Base-by-base conservation (phyloP, 352 stramenopile species). In the Pythium dissimile region DNA sequence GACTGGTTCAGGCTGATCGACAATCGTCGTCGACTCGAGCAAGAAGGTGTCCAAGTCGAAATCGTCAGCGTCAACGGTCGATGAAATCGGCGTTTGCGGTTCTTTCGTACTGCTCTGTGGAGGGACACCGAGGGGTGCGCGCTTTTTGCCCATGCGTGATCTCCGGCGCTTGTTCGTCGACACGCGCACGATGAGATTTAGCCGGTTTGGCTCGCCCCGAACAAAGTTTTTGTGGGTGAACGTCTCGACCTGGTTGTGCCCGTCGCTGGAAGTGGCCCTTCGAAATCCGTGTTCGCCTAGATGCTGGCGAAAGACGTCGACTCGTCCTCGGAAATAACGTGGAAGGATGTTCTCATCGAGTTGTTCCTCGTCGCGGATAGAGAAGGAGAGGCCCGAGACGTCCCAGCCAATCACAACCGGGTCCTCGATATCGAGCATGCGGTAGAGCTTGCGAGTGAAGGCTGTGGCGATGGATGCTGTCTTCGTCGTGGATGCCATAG, bases 361-460 rank as follows among this genome's bases (percentile, higher is more conserved):
- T 18, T 62, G 44, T 3, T 76, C 75, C 47, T 63, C 69, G 58
- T 91, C 81, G 41, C 71, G 69, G 38, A 91, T 77, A 21, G 73
- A 81, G 64, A 91, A 91, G 48, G 73, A 84, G 10, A 28, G 50
- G 5, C 78, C 78, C 18, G 52, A 37, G 15, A 51, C 50, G 50
- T 86, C 75, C 78, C 81, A 91, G 31, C 47, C 39, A 52, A 91
- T 81, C 53, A 89, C 73, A 13, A 56, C 50, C 31, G 66, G 50
- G 60, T 73, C 77, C 56, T 89, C 78, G 26, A 87, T 66, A 62
- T 91, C 78, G 31, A 91, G 59, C 64, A 91, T 84, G 54, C 75
- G 75, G 64, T 91, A 91, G n/a, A 91, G 73, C 62, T 91, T 89
- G 65, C 81, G 76, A 55, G 88, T 74, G 53, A 91, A 91, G 42